phyloP scores from a whole-genome alignment of 768 basidiomycete species.

The Auriscalpium microsporum region DNA sequence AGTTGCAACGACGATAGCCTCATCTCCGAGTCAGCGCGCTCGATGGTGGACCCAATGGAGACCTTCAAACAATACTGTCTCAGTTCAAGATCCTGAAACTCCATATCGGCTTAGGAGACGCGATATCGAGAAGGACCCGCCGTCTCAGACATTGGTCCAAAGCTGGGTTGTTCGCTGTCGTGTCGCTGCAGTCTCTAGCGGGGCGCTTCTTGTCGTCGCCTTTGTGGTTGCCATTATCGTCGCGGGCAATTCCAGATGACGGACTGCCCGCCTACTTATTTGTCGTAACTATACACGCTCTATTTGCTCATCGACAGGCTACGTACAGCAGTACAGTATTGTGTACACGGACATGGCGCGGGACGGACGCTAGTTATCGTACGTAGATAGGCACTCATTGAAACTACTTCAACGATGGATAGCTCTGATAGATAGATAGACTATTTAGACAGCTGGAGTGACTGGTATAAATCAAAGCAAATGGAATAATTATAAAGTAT shows the following conservation, averaged over 20 bases:
- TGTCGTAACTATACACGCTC: neutral
- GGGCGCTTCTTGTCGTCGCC: conserved; percentile 36
- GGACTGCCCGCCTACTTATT: neutral
- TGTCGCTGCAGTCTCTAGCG: conserved; percentile 55
- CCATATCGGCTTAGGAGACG: conserved; percentile 30
- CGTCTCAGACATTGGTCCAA: conserved; percentile 18
- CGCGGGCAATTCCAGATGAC: neutral
- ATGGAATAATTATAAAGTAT: neutral
- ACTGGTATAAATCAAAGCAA: too few relatives aligned
- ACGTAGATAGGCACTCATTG: too few relatives aligned
- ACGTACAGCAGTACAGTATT: neutral
- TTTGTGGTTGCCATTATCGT: conserved; percentile 45
- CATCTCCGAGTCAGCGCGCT: neutral
- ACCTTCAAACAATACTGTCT: neutral
- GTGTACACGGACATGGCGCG: neutral
- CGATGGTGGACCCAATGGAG: neutral
- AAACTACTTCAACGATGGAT: too few relatives aligned
- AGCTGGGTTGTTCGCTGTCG: conserved; percentile 40
- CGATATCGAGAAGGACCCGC: conserved; percentile 11
- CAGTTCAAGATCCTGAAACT: conserved; percentile 1
- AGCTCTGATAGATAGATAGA: too few relatives aligned
- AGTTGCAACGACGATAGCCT: conserved; percentile 14
- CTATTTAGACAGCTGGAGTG: too few relatives aligned
- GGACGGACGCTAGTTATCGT: neutral
- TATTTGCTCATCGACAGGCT: too few relatives aligned